These are phyloP conservation scores for Heritiera littoralis DNA, from an alignment of 345 rosid genomes.

Conservation along the genomic window DNA sequence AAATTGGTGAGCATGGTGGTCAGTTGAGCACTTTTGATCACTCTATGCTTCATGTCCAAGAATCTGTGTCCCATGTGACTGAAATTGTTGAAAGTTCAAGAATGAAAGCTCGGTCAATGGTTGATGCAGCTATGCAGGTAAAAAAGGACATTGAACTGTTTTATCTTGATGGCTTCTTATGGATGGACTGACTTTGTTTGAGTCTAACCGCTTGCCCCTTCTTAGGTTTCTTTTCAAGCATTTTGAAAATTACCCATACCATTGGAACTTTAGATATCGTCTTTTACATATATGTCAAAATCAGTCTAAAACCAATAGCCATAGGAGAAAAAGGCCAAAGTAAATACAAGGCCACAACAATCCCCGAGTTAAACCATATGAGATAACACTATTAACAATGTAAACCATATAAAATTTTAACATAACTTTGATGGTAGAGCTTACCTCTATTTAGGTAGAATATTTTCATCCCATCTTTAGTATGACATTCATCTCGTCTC, in stretches of 20 bases:
- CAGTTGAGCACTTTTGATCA: constrained; percentile 42
- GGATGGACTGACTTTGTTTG: neutral
- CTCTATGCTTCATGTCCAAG: constrained; percentile 46
- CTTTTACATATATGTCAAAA: neutral
- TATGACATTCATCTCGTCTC: neutral
- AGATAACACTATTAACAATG: too few species aligned
- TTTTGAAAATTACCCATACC: neutral
- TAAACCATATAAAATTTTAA: too few species aligned
- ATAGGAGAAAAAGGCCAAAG: neutral
- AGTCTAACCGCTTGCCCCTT: neutral
- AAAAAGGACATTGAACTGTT: constrained; percentile 6
- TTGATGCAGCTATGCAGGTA: constrained; percentile 70
- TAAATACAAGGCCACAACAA: neutral
- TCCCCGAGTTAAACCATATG: neutral
- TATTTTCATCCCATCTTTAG: neutral
- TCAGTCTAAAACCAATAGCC: neutral
- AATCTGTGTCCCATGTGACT: constrained; percentile 58
- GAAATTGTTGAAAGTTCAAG: constrained; percentile 75
- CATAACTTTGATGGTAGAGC: neutral
- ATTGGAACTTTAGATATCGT: neutral
- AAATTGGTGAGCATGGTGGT: constrained; percentile 44
- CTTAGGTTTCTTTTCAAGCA: neutral
- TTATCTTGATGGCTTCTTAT: constrained; percentile 12
- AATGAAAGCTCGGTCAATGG: constrained; percentile 66
- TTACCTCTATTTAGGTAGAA: neutral